These are phyloP conservation scores for Terana coerulea DNA, from an alignment of 768 basidiomycete species.

Conservation along the genomic window DNA sequence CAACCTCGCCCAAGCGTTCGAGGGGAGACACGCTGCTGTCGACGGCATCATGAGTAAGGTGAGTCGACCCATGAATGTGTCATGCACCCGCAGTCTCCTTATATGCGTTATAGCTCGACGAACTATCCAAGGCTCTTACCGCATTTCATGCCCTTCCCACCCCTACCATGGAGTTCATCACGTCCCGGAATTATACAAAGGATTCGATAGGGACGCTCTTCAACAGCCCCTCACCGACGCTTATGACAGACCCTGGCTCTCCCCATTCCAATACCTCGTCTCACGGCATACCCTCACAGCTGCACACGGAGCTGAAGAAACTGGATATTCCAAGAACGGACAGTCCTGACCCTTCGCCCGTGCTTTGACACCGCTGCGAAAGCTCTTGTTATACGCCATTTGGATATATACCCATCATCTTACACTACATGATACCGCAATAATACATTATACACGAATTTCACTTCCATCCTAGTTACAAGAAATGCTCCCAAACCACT, in stretches of 20 bases:
- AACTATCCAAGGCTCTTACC: conserved; percentile 41
- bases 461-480: no score
- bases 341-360: conserved; percentile 8
- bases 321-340: conserved; percentile 10
- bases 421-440: no score
- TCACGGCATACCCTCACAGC: neutral
- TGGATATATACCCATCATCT: no score
- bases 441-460: no score
- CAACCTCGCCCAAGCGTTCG: conserved; percentile 63
- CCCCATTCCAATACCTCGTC: conserved; percentile 13
- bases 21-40: conserved; percentile 65
- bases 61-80: conserved; percentile 13
- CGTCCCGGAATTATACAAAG: conserved; percentile 29
- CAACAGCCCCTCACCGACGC: conserved; percentile 19
- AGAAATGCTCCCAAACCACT: no score
- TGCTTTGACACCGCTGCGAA: neutral
- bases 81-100: conserved; percentile 1
- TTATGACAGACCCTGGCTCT: conserved; percentile 8
- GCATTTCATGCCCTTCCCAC: conserved; percentile 42
- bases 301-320: conserved; percentile 2
- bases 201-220: conserved; percentile 24
- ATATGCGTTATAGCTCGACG: conserved; percentile 43
- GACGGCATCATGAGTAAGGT: conserved; percentile 75
- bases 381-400: no score
- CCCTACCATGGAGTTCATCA: conserved; percentile 35